Base-by-base conservation (phyloP, 1,139 yeast species). In the Groenewaldozyma auringiensis region DNA sequence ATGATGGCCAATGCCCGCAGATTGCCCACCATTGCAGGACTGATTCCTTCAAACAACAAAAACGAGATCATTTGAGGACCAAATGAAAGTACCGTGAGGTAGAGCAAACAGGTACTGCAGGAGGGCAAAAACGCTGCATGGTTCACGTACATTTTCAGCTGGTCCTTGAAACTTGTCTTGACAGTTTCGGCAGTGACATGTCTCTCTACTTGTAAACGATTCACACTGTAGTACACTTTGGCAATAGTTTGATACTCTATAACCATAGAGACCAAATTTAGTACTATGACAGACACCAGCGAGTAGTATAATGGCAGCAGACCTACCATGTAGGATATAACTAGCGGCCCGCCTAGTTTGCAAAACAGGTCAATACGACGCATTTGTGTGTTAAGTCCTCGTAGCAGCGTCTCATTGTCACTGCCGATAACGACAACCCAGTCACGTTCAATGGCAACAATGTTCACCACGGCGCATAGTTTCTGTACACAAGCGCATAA, bases 71-170 rank as follows among this genome's bases (percentile, higher is more conserved):
- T 62, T 25, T 61, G 64, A 11, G 60, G 59, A 2, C 69, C 69
- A 50, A 66, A 66, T 1, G 67, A 62, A 11, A 66, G 54, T 2
- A 66, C 69, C 0, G 69, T 66, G 42, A 63, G 52, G 50, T 66
- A 64, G 1, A 65, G 50, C n/a, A 61, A 39, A 2, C 66, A 51
- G 4, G 62, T 44, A 8, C 66, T 64, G 3, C 72, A 69, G 0
- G 68, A 76, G 3, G 80, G 78, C 2, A 67, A 61, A 46, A 74
- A 71, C 51, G 67, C 69, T 22, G 76, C 75, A n/a, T 78, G 80
- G 2, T 58, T 63, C 35, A 72, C 65, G 50, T 67, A 80, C 13
- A 74, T 66, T 54, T 70, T 70, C 46, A 56, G 25, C 21, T 38
- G 39, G 16, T 29, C 40, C 18, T n/a, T 29, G 14, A 41, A 36